Conservation (phyloP, 2,329 filamentous ascomycete species). For the Phyllosticta citriasiana region DNA sequence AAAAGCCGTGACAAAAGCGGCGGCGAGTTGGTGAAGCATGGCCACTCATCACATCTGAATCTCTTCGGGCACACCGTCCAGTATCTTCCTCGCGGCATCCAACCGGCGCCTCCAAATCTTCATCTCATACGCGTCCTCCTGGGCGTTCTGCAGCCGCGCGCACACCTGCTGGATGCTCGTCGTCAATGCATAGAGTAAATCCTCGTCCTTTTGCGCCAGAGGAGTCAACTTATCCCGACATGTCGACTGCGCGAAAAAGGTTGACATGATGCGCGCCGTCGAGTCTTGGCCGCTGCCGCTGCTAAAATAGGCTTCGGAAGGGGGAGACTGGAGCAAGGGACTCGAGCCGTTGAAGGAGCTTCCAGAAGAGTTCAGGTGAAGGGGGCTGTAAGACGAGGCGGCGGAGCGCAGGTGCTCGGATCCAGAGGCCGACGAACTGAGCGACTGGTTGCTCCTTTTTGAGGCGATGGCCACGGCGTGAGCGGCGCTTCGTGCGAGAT, state of each 20-base stretch:
- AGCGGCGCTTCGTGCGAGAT: background rate
- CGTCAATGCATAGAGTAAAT: conserved; percentile 40
- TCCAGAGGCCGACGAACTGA: background rate
- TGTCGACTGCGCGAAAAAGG: conserved; percentile 3
- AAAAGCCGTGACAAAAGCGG: too few species aligned
- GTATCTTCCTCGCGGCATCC: conserved; percentile 60
- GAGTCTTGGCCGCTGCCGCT: conserved; percentile 1
- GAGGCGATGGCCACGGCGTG: background rate
- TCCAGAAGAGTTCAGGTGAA: conserved; percentile 3
- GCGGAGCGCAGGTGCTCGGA: background rate
- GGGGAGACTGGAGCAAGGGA: background rate
- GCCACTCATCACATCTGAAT: background rate
- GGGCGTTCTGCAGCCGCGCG: conserved; percentile 36
- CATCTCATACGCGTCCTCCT: conserved; percentile 41
- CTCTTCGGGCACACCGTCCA: conserved; percentile 51
- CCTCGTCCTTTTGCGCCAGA: conserved; percentile 45
- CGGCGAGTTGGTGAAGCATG: background rate
- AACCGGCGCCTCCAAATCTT: conserved; percentile 60
- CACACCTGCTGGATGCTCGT: conserved; percentile 47
- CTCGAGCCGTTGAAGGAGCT: background rate
- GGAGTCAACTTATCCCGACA: conserved; percentile 12
- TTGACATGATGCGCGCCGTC: conserved; percentile 5
- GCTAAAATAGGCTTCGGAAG: background rate
- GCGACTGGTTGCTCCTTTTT: conserved; percentile 2
- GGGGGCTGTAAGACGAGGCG: conserved; percentile 2